Evolutionary conservation across 2,329 filamentous ascomycete genomes (phyloP).

Genomic region (Alternaria sp.): DNA sequence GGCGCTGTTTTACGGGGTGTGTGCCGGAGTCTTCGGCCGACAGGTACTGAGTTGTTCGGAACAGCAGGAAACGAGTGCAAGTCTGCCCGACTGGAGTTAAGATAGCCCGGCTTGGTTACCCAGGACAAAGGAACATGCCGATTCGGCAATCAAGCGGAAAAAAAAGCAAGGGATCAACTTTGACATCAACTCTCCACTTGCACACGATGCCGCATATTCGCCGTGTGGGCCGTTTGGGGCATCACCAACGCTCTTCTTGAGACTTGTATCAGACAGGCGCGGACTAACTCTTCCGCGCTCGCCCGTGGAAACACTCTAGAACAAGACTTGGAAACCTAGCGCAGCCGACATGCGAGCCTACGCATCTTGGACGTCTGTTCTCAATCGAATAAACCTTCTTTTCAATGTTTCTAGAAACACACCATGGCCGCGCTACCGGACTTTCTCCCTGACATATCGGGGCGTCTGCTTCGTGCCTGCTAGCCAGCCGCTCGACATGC

Average conservation of each 20-base stretch:
- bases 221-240: background rate
- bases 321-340: background rate
- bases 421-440: slow-evolving; percentile 6
- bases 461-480: background rate
- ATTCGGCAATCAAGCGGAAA: background rate
- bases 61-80: background rate
- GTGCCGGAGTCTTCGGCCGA: background rate
- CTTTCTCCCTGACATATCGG: slow-evolving; percentile 1
- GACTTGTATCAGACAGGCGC: background rate
- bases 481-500: slow-evolving; percentile 15
- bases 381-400: slow-evolving; percentile 1
- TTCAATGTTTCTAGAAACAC: slow-evolving; percentile 14
- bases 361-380: background rate
- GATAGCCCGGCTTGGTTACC: background rate
- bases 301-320: background rate
- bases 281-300: background rate
- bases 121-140: background rate
- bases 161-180: background rate
- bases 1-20: background rate
- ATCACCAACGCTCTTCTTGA: background rate
- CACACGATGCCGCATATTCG: slow-evolving; percentile 5
- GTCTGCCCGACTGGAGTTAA: background rate
- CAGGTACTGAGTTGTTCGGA: background rate
- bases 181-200: background rate
- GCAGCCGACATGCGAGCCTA: background rate